Conservation (phyloP, 1,139 yeast species). For the Candida mesenterica region DNA sequence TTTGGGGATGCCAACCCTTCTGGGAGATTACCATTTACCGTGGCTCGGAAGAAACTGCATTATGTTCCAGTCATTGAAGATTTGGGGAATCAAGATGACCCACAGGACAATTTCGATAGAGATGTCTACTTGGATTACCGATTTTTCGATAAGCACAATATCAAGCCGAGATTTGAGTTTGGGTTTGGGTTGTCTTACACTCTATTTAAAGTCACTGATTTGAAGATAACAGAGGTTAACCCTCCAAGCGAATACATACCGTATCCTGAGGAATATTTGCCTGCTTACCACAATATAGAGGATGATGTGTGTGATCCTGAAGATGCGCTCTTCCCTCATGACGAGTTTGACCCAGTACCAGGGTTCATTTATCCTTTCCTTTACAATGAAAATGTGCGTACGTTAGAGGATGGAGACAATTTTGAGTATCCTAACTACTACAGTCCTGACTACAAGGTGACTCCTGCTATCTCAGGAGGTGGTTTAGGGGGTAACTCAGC, state of each 20-base stretch:
- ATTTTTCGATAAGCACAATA: constrained; percentile 54
- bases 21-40: constrained; percentile 62
- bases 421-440: constrained; percentile 57
- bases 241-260: constrained; percentile 52
- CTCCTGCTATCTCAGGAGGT: constrained; percentile 54
- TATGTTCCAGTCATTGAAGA: constrained; percentile 50
- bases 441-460: constrained; percentile 34
- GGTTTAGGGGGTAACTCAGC: constrained; percentile 54
- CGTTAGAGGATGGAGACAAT: constrained; percentile 35
- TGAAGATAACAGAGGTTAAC: constrained; percentile 39
- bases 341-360: constrained; percentile 51
- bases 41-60: constrained; percentile 55
- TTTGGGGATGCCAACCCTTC: constrained; percentile 64
- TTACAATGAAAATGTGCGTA: constrained; percentile 43
- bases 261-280: constrained; percentile 47
- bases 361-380: constrained; percentile 54
- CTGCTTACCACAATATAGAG: constrained; percentile 36
- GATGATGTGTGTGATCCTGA: constrained; percentile 56
- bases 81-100: constrained; percentile 37
- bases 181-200: constrained; percentile 64
- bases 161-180: constrained; percentile 59
- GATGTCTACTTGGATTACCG: constrained; percentile 55
- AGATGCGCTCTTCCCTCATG: constrained; percentile 56
- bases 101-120: constrained; percentile 50
- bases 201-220: constrained; percentile 39